Base-by-base conservation (phyloP, 2,329 filamentous ascomycete species). In the Laburnicola sp. region DNA sequence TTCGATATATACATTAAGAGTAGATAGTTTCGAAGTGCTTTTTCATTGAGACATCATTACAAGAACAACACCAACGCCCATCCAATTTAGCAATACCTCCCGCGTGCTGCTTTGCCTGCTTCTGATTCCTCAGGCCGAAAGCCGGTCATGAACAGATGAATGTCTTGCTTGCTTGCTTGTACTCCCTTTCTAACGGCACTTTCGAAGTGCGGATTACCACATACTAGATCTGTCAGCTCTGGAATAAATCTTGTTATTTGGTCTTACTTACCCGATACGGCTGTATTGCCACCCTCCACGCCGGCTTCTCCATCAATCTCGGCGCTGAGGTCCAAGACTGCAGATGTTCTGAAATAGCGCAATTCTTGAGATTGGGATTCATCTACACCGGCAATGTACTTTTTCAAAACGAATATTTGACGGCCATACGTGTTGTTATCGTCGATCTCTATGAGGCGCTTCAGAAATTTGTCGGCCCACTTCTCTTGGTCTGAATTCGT, bases 201-300 rank as follows among this genome's bases (percentile, higher is more conserved):
- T 21, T 59, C 51, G 34, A 59, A 59, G 9, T 45, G 31, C 3
- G 51, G 54, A 3, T 30, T 45, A 2, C 54, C 51, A 43, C 50
- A 59, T 6, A 59, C 53, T 59, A 39, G 4, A 16, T 9, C 28
- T 7, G 26, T 45, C 11, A 10, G 31, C n/a, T 27, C 26, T 26
- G 16, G 11, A 27, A 32, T 10, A 11, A 3, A 35, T 22, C 5
- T 22, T 36, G 34, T 6, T 16, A 10, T n/a, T 5, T 25, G 3
- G 11, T 22, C 22, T 16, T 6, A 27, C 49, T 36, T 46, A 59
- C 56, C 42, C n/a, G 38, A 48, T 21, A 57, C 25, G 0, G 40
- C 51, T 49, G 54, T 59, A 22, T 52, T 57, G 2, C 54, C 51
- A 34, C 51, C 54, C n/a, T 57, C 54, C 1, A 40, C 51, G 6